Conservation (phyloP, 768 basidiomycete species). For the Leccinum uliginosum region DNA sequence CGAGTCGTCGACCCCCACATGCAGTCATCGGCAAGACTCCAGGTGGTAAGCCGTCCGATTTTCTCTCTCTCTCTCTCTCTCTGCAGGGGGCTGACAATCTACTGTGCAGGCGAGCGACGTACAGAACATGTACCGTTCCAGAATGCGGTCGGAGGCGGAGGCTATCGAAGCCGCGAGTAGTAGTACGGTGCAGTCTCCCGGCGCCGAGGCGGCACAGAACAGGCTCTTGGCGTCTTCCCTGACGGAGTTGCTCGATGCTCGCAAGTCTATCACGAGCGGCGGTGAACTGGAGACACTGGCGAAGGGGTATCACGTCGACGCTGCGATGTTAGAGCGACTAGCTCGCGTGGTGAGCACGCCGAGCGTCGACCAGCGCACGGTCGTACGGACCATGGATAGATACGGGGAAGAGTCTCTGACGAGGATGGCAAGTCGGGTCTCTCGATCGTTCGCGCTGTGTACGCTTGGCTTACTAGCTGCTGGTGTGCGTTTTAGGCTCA, state of each 20-base stretch:
- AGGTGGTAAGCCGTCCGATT: conserved; percentile 37
- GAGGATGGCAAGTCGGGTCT: conserved; percentile 41
- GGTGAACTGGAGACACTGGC: conserved; percentile 49
- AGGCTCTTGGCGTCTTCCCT: conserved; percentile 51
- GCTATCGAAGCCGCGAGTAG: conserved; percentile 30
- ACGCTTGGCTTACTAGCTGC: not conserved
- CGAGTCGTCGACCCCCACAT: conserved; percentile 66
- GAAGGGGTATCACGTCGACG: conserved; percentile 51
- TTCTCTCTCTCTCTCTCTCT: not conserved
- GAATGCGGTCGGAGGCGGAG: conserved; percentile 52
- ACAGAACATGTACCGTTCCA: conserved; percentile 48
- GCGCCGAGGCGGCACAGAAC: conserved; percentile 41
- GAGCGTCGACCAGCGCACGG: conserved; percentile 48
- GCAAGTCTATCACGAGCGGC: conserved; percentile 43
- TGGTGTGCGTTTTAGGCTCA: conserved; percentile 16
- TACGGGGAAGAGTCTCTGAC: conserved; percentile 53
- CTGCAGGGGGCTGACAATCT: not conserved
- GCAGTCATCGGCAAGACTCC: conserved; percentile 35
- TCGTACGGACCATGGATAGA: conserved; percentile 41
- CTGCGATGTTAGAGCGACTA: conserved; percentile 46
- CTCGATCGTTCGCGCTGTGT: not conserved
- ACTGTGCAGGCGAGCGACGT: conserved; percentile 23
- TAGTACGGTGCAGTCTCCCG: conserved; percentile 16
- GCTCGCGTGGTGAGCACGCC: conserved; percentile 60
- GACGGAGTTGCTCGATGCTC: conserved; percentile 56